Base-by-base conservation (phyloP, 805 yeast species). In the Scheffersomyces coipomensis region DNA sequence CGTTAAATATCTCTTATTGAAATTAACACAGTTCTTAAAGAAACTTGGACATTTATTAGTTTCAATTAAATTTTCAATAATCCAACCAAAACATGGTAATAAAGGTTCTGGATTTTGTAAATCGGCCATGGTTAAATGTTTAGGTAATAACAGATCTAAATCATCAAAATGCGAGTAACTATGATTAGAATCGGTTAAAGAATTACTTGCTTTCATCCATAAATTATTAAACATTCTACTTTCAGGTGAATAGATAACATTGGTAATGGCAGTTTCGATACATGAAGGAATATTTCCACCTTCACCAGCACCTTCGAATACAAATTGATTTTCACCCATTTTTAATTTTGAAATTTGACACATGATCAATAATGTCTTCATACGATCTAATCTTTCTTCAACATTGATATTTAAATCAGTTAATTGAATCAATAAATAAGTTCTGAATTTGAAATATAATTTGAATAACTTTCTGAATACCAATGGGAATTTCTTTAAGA, bases 11-110 rank as follows among this genome's bases (percentile, higher is more conserved):
- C 72, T 51, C 64, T 91, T 91, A 60, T 88, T 96, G 61, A 90
- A 91, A 55, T 91, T 90, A 50, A 90, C 79, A 44, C 84, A 65
- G 24, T 73, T 68, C 30, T 75, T 70, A 37, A 83, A 77, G 79
- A 81, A 85, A 51, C 85, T 86, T 15, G 97, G 95, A 37, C 88
- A 81, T 38, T 51, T 60, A 44, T 65, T 66, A 9, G 63, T 50
- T 53, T 87, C 96, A 39, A 89, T 56, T 46, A 91, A 64, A 44
- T 95, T 79, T 50, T 85, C 91, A 18, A 85, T 68, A 36, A 88
- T 70, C 98, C 98, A 91, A 9, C 97, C 97, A 43, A 88, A 78
- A 53, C 97, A 90, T 2, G 96, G 93, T 5, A 88, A 78, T 35
- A 87, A 64, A 0, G 81, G 73, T 38, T 72, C 70, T 42, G 58